A percentile compares a stretch with the other conserved stretches of the same genome.
Evolutionary conservation across 371 early-diverging fungal species (phyloP).

Genomic region (Nematocida ausubeli): DNA sequence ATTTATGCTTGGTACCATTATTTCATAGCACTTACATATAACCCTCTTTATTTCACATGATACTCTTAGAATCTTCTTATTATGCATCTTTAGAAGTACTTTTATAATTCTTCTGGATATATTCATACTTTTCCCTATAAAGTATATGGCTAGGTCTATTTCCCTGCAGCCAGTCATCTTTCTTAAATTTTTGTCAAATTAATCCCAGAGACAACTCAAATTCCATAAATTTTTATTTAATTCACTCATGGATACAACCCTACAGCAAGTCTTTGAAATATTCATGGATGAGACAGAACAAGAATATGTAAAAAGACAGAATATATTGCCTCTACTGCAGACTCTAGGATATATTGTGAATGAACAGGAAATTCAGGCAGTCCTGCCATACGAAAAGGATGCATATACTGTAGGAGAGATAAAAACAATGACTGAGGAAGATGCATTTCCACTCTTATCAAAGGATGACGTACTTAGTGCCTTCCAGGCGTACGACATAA

Average conservation of each 20-base stretch:
- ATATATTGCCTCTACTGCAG: neutral
- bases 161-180: neutral
- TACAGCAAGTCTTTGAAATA: constrained; percentile 33
- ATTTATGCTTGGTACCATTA: constrained; percentile 10
- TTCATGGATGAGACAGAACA: neutral
- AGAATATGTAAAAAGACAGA: neutral
- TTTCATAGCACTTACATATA: constrained; percentile 12
- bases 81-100: neutral
- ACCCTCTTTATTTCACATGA: constrained; percentile 3
- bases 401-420: neutral
- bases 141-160: neutral
- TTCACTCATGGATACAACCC: constrained; percentile 8
- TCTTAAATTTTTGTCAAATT: no score
- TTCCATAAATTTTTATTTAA: constrained; percentile 20
- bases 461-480: constrained; percentile 55
- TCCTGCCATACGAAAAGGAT: neutral
- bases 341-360: constrained; percentile 6
- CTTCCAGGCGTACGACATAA: constrained; percentile 51
- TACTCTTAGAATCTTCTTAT: constrained; percentile 25
- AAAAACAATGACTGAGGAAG: neutral
- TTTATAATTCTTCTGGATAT: neutral
- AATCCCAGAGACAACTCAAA: neutral
- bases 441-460: neutral
- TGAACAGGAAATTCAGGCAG: neutral
- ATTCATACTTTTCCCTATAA: neutral